A percentile compares a stretch with the other conserved stretches of the same genome.
Conservation (phyloP, 371 early-diverging fungal species). For the Conidiobolus incongruus region DNA sequence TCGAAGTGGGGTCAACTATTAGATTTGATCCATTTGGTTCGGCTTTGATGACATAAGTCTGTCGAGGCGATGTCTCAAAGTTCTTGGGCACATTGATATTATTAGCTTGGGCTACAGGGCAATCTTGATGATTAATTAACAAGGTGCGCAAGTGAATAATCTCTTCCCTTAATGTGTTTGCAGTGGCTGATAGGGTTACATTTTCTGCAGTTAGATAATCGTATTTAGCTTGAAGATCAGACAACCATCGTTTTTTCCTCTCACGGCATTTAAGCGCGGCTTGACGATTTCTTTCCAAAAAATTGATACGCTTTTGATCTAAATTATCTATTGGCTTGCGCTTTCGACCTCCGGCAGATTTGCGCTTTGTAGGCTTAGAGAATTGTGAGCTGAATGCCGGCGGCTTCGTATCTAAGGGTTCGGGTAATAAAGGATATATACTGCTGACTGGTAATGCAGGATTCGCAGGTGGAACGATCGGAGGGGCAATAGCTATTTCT, state of each 20-base stretch:
- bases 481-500: too few species aligned
- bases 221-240: constrained; percentile 25
- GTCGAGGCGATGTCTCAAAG: too few species aligned
- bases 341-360: constrained; percentile 2
- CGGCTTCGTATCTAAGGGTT: too few species aligned
- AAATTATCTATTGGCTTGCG: constrained; percentile 1
- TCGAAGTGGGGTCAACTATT: too few species aligned
- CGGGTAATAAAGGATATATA: too few species aligned
- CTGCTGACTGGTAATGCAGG: too few species aligned
- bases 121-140: constrained; percentile 31
- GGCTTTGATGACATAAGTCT: too few species aligned
- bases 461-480: too few species aligned
- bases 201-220: constrained; percentile 23
- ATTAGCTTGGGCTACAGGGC: constrained; percentile 18
- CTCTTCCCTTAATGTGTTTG: constrained; percentile 20
- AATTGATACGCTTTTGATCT: background rate
- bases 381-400: too few species aligned
- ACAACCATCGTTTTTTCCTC: constrained; percentile 37
- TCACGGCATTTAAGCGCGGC: constrained; percentile 37
- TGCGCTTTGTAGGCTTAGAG: too few species aligned
- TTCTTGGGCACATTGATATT: constrained; percentile 8
- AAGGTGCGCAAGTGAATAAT: constrained; percentile 25
- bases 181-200: constrained; percentile 16
- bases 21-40: too few species aligned
- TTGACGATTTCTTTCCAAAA: constrained; percentile 1